Evolutionary conservation across 2,329 filamentous ascomycete species (phyloP), one percentile per base, ranked within the genome.

Genomic region (Penicillium sp.): DNA sequence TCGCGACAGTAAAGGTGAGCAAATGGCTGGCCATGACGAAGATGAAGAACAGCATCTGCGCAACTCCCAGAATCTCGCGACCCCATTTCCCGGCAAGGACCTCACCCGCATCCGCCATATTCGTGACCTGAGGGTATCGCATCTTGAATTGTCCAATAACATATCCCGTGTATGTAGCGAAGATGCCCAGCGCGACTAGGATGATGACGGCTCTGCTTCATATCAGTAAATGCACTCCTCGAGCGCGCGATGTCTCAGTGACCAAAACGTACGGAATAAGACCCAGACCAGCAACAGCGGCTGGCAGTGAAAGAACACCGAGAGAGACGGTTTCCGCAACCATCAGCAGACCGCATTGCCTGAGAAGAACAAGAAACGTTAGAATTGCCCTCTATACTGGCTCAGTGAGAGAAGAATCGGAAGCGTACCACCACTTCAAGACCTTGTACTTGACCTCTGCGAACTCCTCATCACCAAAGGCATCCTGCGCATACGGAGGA

Each of bases 21-120:
- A 90, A 81, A 76, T 92, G 90, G n/a, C 88, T 90, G 38, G 85
- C 88, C 76, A 90, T 88, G 68, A 90, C 84, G 76, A 92, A 90
- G 59, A 89, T 78, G 45, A 91, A 79, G 74, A 91, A 86, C 19
- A 91, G 75, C 9, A 84, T 78, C 68, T 90, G 88, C 65, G 85
- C 87, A 65, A 80, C 75, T 26, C 87, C 88, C 49, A 90, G 78
- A 35, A 91, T 66, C 72, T 90, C 86, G 64, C 87, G 85, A 1
- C 87, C 88, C 45, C 85, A 78, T 19, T 76, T 78, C 8, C 90
- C 90, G 61, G 82, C 81, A 54, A 91, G 79, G 52, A 91, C 79
- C 49, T 83, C 79, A 2, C 88, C 89, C 15, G 87, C 89, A 69
- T 92, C 90, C 23, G 88, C 87, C 72, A 91, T 90, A 69, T 86